phyloP scores from a whole-genome alignment of 805 yeast genomes.

The Wickerhamiella sorbophila region DNA sequence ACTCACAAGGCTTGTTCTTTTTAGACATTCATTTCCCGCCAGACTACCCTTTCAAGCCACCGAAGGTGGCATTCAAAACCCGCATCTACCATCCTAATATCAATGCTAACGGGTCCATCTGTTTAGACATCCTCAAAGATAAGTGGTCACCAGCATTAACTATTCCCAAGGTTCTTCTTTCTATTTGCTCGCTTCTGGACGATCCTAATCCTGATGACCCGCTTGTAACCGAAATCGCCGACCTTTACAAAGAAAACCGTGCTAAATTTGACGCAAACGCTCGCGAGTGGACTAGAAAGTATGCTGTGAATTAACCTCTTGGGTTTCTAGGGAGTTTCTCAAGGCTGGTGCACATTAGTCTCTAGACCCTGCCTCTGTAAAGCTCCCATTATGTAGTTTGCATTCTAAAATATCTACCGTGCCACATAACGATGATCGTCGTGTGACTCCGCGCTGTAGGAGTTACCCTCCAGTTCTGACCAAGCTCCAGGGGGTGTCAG shows the following conservation, averaged over 20 bases:
- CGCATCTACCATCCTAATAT: conserved; percentile 96
- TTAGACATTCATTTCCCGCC: conserved; percentile 96
- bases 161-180: conserved; percentile 83
- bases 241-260: conserved; percentile 86
- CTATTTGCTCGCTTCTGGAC: conserved; percentile 88
- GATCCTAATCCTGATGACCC: conserved; percentile 99
- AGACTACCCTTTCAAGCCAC: conserved; percentile 98
- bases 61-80: conserved; percentile 83
- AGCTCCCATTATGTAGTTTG: too few species aligned
- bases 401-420: too few species aligned
- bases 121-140: conserved; percentile 92
- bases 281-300: conserved; percentile 96
- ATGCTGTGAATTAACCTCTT: conserved; percentile 50
- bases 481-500: not conserved
- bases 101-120: conserved; percentile 88
- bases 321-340: not conserved
- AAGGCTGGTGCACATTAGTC: not conserved
- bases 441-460: too few species aligned
- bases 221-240: conserved; percentile 95
- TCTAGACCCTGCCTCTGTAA: too few species aligned
- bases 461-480: too few species aligned
- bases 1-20: conserved; percentile 88
- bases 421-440: too few species aligned
- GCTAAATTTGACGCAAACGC: conserved; percentile 93
- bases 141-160: conserved; percentile 99